Base-by-base conservation (phyloP, 495 filamentous ascomycete genomes). In the Clavariopsis aquatica region DNA sequence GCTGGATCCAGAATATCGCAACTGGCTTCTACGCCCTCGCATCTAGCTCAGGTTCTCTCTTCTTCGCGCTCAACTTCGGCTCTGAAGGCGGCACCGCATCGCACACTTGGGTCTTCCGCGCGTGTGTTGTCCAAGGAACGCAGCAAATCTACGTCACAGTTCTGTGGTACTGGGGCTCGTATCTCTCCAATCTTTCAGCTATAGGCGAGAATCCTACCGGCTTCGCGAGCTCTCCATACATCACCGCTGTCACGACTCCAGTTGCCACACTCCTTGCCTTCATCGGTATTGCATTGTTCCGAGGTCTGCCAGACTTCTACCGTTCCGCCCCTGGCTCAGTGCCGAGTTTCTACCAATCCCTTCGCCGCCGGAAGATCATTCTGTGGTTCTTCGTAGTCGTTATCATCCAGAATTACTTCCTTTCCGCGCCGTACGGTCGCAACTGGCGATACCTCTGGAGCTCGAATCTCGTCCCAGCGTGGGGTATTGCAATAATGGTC, bases 61-160 rank as follows among this genome's bases (percentile, higher is more conserved):
- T 81, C 73, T 88, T 88, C 72, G 81, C 85, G 6, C 78, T 88
- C 52, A 89, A 89, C 72, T 88, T 89, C 71, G 86, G 85, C 58
- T 82, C 82, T 64, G 83, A 87, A 76, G 81, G 81, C 41, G 82
- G 83, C 58, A 77, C 84, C 5, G 84, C 86, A 6, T 78, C 84
- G 27, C 84, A 79, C 53, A 79, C 82, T 49, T 89, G 86, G 86
- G 83, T 83, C 65, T 85, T 82, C 68, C 84, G 86, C 27, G 86
- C 86, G 46, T 82, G 83, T 71, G 67, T 82, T 38, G 83, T 88
- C 60, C 83, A 87, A 71, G 86, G 86, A 17, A 81, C 84, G 20
- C 83, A 85, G 59, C 85, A 88, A 62, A 75, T 88, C 47, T 88
- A 87, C 74, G 79, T 83, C 63, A 80, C 82, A 5, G 78, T 76